Percentiles rank a stretch among this genome's conserved stretches.
phyloP scores from a whole-genome alignment of 139 green algal genomes.

The Prasinococcaceae sp. region DNA sequence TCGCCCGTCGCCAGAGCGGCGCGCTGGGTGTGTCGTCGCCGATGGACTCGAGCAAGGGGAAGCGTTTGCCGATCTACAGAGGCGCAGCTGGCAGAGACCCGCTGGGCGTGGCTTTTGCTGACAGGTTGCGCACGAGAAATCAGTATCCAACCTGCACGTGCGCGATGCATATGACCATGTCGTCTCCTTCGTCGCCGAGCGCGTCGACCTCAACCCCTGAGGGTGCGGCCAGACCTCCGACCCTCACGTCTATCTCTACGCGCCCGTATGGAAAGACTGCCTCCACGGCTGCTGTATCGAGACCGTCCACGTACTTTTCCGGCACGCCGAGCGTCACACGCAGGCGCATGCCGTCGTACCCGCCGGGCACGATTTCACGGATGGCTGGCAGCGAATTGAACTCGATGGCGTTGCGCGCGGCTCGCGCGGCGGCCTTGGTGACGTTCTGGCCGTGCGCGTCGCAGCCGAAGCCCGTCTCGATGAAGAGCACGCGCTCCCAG shows the following conservation, averaged over 20 bases:
- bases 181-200: conserved; percentile 28
- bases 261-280: conserved; percentile 32
- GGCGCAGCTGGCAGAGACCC: too few relatives aligned
- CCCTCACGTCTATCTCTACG: conserved; percentile 17
- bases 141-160: conserved; percentile 32
- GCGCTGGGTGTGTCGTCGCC: too few relatives aligned
- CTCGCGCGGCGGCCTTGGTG: conserved; percentile 24
- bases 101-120: too few relatives aligned
- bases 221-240: conserved; percentile 20
- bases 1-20: too few relatives aligned
- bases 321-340: conserved; percentile 30
- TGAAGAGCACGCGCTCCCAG: conserved; percentile 12
- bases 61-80: too few relatives aligned
- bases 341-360: conserved; percentile 28
- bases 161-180: conserved; percentile 26
- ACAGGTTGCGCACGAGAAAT: too few relatives aligned
- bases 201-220: conserved; percentile 22
- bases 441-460: conserved; percentile 21
- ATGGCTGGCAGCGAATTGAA: conserved; percentile 36
- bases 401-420: conserved; percentile 32
- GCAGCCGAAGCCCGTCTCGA: conserved; percentile 13
- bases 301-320: conserved; percentile 4
- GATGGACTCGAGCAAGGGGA: too few relatives aligned
- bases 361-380: conserved; percentile 25
- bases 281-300: conserved; percentile 7